Conservation (phyloP, 345 rosid genomes). For the sweet orange (Citrus sinensis) region DNA sequence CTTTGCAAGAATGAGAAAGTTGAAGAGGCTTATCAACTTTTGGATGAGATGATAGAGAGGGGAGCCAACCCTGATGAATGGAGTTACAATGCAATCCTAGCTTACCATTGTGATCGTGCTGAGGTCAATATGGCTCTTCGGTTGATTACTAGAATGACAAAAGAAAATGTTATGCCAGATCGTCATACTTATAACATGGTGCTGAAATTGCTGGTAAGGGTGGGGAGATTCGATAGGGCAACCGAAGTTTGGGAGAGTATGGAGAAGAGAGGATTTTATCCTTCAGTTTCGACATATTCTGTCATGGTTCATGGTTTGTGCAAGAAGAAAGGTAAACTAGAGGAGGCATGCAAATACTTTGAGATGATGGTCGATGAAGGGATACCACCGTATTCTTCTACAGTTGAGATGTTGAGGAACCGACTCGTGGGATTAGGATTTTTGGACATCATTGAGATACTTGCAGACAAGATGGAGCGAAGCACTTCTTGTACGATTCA, state of each 20-base stretch:
- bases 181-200: slow-evolving; percentile 79
- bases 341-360: slow-evolving; percentile 80
- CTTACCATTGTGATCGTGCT: slow-evolving; percentile 70
- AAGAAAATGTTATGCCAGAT: slow-evolving; percentile 50
- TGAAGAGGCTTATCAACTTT: slow-evolving; percentile 63
- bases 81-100: slow-evolving; percentile 78
- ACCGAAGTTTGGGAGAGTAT: slow-evolving; percentile 74
- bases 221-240: slow-evolving; percentile 76
- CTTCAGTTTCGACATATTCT: slow-evolving; percentile 70
- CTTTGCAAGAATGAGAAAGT: slow-evolving; percentile 63
- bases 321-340: slow-evolving; percentile 72
- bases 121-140: slow-evolving; percentile 70
- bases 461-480: slow-evolving; percentile 68
- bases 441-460: slow-evolving; percentile 57
- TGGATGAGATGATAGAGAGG: slow-evolving; percentile 62
- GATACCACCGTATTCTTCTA: slow-evolving; percentile 71
- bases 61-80: slow-evolving; percentile 63
- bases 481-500: slow-evolving; percentile 61
- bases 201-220: slow-evolving; percentile 58
- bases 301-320: slow-evolving; percentile 81
- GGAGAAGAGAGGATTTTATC: slow-evolving; percentile 62
- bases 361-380: slow-evolving; percentile 95
- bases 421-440: slow-evolving; percentile 53
- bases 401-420: slow-evolving; percentile 74
- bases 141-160: slow-evolving; percentile 64